Evolutionary conservation across 768 basidiomycete species (phyloP), one percentile per base, ranked within the genome.

Genomic region (Pulveroboletus ravenelii): DNA sequence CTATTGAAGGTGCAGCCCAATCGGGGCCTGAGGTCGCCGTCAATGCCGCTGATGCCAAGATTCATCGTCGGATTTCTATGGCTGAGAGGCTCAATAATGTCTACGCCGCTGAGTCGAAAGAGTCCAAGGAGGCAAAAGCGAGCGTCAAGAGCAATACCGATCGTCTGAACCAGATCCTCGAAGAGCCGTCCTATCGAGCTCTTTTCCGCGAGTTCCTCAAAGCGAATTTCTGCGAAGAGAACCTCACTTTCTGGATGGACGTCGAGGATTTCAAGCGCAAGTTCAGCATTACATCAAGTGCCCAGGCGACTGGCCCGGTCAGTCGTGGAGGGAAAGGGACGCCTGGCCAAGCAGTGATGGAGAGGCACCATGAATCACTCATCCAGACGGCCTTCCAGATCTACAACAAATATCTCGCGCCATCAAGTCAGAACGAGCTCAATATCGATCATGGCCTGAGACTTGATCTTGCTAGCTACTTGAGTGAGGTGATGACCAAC

Each of bases 371-470:
- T 73, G 92, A 95, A 65, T 81, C 90, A 20, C 76, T 99, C 58
- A 94, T 98, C 61, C 86, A 89, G 58, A 93, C 92, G 51, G 94
- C 96, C 7, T 93, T 95, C 58, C 80, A 85, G 47, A 96, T 93
- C 57, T 94, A 92, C 75, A 86, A 90, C 75, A 93, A 82, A 45
- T 99, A 97, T 63, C 84, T 99, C 20, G 96, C 95, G 0, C 94
- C 93, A 1, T 90, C 93, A 27, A 94, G 92, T 66, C 89, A 86
- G 52, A 91, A 87, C 71, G 96, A 98, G 71, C 80, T 99, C 54
- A 99, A 99, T 71, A 99, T 99, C 58, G 96, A 99, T 65, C 96
- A 99, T 67, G 90, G 88, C 35, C 76, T 99, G 35, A 85, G 96
- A 54, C 93, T 92, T 58, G 96, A 98, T 70, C 77, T 99, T 46